Evolutionary conservation across 1,284 basidiomycete species (phyloP).

Genomic region (Amylostereum areolatum): DNA sequence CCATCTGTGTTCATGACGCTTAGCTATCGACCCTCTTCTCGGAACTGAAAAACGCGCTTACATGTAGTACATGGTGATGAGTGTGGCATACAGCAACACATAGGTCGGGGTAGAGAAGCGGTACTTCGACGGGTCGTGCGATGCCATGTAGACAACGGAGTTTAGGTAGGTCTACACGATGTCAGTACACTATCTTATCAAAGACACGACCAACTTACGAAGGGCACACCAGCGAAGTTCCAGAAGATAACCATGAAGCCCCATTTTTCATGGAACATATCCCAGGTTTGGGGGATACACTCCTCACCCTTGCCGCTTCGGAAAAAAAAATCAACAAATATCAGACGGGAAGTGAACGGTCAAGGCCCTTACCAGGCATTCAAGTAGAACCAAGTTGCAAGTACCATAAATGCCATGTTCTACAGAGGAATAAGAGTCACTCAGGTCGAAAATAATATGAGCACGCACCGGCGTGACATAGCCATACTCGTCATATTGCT

Average conservation of each 20-base stretch:
- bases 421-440: slow-evolving; percentile 22
- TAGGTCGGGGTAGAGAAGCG: slow-evolving; percentile 78
- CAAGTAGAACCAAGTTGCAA: slow-evolving; percentile 94
- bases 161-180: slow-evolving; percentile 81
- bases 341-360: neutral
- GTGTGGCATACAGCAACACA: slow-evolving; percentile 65
- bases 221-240: slow-evolving; percentile 94
- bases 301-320: slow-evolving; percentile 80
- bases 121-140: slow-evolving; percentile 87
- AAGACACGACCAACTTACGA: slow-evolving; percentile 42
- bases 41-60: slow-evolving; percentile 25
- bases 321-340: neutral
- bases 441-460: neutral
- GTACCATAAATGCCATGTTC: slow-evolving; percentile 97
- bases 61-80: slow-evolving; percentile 85
- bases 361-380: slow-evolving; percentile 75
- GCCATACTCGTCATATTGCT: slow-evolving; percentile 91
- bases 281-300: slow-evolving; percentile 99
- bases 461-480: slow-evolving; percentile 81
- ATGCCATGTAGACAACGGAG: slow-evolving; percentile 96
- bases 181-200: slow-evolving; percentile 1
- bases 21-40: neutral
- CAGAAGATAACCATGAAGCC: slow-evolving; percentile 96
- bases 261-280: slow-evolving; percentile 98
- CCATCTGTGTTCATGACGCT: slow-evolving; percentile 48